phyloP scores from a whole-genome alignment of 257 asterid species.

The Paulownia fortunei region DNA sequence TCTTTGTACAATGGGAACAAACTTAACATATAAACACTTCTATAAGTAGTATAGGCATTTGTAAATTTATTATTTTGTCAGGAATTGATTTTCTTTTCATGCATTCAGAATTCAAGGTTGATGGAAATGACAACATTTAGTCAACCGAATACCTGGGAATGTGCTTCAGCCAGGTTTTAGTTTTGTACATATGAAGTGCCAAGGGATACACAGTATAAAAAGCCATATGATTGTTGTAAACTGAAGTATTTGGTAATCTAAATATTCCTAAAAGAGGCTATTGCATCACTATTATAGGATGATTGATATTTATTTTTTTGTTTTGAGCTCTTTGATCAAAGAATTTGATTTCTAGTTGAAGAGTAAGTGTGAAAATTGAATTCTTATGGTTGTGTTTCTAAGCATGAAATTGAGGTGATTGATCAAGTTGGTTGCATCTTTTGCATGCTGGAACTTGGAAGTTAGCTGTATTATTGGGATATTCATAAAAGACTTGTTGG shows the following conservation, averaged over 20 bases:
- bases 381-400: slow-evolving; percentile 16
- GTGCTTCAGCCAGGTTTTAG: slow-evolving; percentile 2
- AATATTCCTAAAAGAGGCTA: neutral
- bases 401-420: slow-evolving; percentile 16
- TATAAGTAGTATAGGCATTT: neutral
- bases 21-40: no score
- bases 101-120: slow-evolving; percentile 12
- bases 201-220: neutral
- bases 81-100: neutral
- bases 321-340: neutral
- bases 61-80: neutral
- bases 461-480: slow-evolving; percentile 19
- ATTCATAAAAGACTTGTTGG: slow-evolving; percentile 2
- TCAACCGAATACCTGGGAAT: neutral
- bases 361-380: neutral
- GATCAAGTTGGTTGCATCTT: slow-evolving; percentile 22
- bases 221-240: slow-evolving; percentile 7
- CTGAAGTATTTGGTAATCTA: slow-evolving; percentile 11
- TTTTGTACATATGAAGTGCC: neutral
- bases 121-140: slow-evolving; percentile 6
- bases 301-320: slow-evolving; percentile 15
- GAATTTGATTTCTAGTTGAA: slow-evolving; percentile 21
- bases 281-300: neutral
- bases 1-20: neutral
- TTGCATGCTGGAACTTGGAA: slow-evolving; percentile 21